These are phyloP conservation scores for Albizia julibrissin DNA, from an alignment of 306 rosid genomes.

Conservation along the genomic window DNA sequence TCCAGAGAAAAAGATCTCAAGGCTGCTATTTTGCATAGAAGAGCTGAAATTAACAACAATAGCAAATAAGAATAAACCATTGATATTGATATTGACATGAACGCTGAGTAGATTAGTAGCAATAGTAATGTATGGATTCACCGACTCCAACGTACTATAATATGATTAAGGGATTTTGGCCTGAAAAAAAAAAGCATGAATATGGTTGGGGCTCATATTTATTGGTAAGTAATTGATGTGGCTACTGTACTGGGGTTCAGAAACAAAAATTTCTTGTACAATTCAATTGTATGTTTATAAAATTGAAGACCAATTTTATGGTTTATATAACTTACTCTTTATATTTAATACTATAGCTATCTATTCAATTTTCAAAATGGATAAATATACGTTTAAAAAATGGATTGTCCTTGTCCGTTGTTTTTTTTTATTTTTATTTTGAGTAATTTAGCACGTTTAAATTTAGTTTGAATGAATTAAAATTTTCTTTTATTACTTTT, in stretches of 20 bases:
- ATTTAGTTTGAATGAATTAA: not conserved
- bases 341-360: not conserved
- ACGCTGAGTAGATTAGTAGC: slow-evolving; percentile 6
- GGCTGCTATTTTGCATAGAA: slow-evolving; percentile 92
- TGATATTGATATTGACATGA: slow-evolving; percentile 13
- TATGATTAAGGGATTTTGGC: not conserved
- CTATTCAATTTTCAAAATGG: not conserved
- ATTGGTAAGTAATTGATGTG: not conserved
- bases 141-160: not conserved
- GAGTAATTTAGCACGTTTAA: not conserved
- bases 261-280: too few species aligned
- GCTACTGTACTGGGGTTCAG: too few species aligned
- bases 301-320: too few species aligned
- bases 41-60: slow-evolving; percentile 66
- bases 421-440: too few species aligned
- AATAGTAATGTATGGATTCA: not conserved
- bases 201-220: not conserved
- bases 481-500: too few species aligned
- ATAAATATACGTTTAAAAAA: not conserved
- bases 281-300: too few species aligned
- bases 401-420: not conserved
- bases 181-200: not conserved
- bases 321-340: not conserved
- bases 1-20: slow-evolving; percentile 89
- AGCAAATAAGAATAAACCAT: slow-evolving; percentile 10